Conservation (phyloP, 768 basidiomycete genomes). For the Xerocomus potaroensis region DNA sequence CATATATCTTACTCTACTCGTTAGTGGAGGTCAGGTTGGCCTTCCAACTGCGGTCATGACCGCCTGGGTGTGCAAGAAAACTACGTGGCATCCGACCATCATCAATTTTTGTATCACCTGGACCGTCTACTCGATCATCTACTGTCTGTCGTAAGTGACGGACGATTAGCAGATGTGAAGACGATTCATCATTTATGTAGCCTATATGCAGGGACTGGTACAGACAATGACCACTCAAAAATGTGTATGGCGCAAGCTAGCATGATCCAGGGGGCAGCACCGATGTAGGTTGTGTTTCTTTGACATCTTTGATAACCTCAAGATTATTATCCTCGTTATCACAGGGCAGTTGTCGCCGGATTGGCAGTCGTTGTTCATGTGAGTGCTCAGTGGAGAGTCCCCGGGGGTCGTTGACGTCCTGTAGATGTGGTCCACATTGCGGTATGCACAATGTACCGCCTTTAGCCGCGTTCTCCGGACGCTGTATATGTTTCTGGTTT, state of each 20-base stretch:
- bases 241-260: constrained; percentile 51
- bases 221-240: constrained; percentile 20
- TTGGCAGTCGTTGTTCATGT: constrained; percentile 42
- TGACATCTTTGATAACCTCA: not conserved
- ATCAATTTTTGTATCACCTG: constrained; percentile 57
- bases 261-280: constrained; percentile 48
- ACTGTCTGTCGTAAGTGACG: constrained; percentile 46
- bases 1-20: constrained; percentile 44
- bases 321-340: not conserved
- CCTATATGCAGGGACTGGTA: constrained; percentile 29
- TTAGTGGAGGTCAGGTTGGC: constrained; percentile 50
- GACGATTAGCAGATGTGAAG: not conserved
- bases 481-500: constrained; percentile 24
- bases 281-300: constrained; percentile 40
- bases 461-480: constrained; percentile 23
- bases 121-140: constrained; percentile 51
- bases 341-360: constrained; percentile 42
- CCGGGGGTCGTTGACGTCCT: constrained; percentile 1
- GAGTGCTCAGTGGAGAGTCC: not conserved
- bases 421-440: constrained; percentile 37
- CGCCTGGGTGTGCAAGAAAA: constrained; percentile 39
- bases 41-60: constrained; percentile 47
- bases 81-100: constrained; percentile 46
- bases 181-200: constrained; percentile 21
- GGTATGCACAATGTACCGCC: constrained; percentile 16